Base-by-base conservation (phyloP, 345 rosid genomes). In the Eucalyptus cloeziana region DNA sequence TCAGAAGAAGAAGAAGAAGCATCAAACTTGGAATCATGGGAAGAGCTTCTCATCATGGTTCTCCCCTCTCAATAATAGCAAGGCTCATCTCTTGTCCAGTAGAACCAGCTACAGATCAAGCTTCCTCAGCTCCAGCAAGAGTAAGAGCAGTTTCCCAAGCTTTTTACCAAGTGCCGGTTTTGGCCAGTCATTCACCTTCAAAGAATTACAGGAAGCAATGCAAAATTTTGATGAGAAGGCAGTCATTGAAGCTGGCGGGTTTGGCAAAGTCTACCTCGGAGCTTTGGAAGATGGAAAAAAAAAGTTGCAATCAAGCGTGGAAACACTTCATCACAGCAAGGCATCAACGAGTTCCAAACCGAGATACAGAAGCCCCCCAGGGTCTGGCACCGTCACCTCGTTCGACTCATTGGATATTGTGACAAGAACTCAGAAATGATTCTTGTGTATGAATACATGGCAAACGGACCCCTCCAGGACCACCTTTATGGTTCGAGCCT, bases 301-400 rank as follows among this genome's bases (percentile, higher is more conserved):
- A 94, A 91, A 89, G 89, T 95, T 11, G 97, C 98, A 1, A 95
- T 96, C 43, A 97, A 97, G 88, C 88, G 98, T 88, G 98, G 97
- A 83, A 94, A 79, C 90, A 93, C 91, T 2, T 91, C 97, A 31
- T 95, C 97, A 27, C 96, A 94, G 87, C 99, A 95, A 89, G 99
- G 98, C 16, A 94, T 95, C 88, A 95, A 92, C 45, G 98, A 97
- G 91, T 97, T 96, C 92, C 98, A 96, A 86, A 97, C 96, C 7
- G 98, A 97, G 93, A 96, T 95, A 88, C 96, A 96, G 86, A 94
- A 95, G 99, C 89, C 95, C 13, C 95, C 99, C 49, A 95, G 94
- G 89, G 96, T 96, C 43, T 91, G 97, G 89, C 99, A 95, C 71
- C 94, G 97, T 30, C 99, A 97, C 69, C 95, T 97, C 1, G 96